These are phyloP conservation scores for Metarhizium anisopliae DNA, from an alignment of 2,329 filamentous ascomycete species.

Conservation along the genomic window DNA sequence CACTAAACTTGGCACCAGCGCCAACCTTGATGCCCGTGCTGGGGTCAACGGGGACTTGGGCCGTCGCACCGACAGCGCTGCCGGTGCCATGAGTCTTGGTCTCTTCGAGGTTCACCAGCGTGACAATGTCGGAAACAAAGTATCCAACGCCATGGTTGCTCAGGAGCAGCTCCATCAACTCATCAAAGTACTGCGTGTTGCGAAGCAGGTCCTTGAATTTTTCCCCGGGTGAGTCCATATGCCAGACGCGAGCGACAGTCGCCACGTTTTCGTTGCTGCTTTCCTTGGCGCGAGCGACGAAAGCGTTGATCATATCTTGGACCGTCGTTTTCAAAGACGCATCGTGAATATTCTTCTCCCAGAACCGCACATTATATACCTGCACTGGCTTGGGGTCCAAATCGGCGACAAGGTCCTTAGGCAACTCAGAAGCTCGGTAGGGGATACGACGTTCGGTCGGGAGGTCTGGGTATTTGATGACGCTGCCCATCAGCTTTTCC, in stretches of 20 bases:
- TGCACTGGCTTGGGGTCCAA: constrained; percentile 19
- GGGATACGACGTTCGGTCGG: constrained; percentile 18
- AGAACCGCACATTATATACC: constrained; percentile 19
- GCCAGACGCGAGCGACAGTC: constrained; percentile 19
- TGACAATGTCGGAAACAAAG: constrained; percentile 19
- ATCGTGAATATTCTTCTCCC: constrained; percentile 18
- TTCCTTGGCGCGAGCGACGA: constrained; percentile 15
- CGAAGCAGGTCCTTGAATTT: constrained; percentile 19
- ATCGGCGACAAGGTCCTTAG: constrained; percentile 14
- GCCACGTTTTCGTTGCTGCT: constrained; percentile 13
- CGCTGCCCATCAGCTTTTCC: constrained; percentile 21
- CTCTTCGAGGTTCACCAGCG: constrained; percentile 16
- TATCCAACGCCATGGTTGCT: constrained; percentile 16
- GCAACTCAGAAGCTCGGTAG: constrained; percentile 12
- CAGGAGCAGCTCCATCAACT: constrained; percentile 17
- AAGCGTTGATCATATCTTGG: constrained; percentile 17
- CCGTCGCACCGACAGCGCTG: constrained; percentile 9
- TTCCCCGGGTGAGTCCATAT: constrained; percentile 20
- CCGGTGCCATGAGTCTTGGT: constrained; percentile 8
- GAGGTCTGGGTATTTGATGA: constrained; percentile 18
- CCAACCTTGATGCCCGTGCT: constrained; percentile 12
- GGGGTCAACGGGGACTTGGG: constrained; percentile 13
- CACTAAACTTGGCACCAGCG: constrained; percentile 9
- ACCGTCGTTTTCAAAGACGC: constrained; percentile 14
- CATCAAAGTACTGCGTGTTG: constrained; percentile 17